Conservation (phyloP, 2,329 filamentous ascomycete species). For the Chrysoporthe puriensis region DNA sequence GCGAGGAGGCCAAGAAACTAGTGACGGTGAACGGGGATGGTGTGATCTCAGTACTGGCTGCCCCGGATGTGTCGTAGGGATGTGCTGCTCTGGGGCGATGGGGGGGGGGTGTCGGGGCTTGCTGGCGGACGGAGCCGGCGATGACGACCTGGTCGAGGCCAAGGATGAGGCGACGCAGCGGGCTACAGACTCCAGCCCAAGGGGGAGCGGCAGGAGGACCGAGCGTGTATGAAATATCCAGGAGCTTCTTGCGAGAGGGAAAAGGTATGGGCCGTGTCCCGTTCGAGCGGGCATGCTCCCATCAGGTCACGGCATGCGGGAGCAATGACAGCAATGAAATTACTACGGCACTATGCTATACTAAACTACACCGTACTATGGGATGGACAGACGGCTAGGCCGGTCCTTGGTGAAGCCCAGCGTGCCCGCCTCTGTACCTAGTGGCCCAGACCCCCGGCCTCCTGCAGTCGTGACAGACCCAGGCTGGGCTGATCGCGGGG, state of each 20-base stretch:
- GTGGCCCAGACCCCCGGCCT: too few species aligned
- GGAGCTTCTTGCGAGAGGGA: not conserved
- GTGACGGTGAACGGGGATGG: conserved; percentile 77
- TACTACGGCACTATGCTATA: too few species aligned
- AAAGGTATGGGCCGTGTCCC: not conserved
- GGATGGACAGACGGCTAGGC: too few species aligned
- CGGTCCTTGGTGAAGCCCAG: too few species aligned
- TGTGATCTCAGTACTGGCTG: conserved; percentile 70
- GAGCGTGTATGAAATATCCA: conserved; percentile 8
- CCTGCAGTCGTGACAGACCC: too few species aligned
- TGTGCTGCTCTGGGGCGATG: not conserved
- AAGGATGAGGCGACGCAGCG: not conserved
- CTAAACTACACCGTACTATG: too few species aligned
- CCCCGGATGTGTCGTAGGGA: conserved; percentile 47
- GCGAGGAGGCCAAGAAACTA: conserved; percentile 72
- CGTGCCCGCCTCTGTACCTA: not conserved
- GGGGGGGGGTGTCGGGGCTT: too few species aligned
- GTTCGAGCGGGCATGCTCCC: not conserved
- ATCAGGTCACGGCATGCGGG: too few species aligned
- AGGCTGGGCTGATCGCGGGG: not conserved
- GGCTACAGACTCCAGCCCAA: not conserved
- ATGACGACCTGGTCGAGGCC: not conserved
- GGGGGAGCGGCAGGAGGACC: not conserved
- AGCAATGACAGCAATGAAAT: too few species aligned
- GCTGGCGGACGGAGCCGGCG: not conserved